Evolutionary conservation across 2,329 filamentous ascomycete species (phyloP), one percentile per base, ranked within the genome.

Genomic region (Tetracladium maxilliforme): DNA sequence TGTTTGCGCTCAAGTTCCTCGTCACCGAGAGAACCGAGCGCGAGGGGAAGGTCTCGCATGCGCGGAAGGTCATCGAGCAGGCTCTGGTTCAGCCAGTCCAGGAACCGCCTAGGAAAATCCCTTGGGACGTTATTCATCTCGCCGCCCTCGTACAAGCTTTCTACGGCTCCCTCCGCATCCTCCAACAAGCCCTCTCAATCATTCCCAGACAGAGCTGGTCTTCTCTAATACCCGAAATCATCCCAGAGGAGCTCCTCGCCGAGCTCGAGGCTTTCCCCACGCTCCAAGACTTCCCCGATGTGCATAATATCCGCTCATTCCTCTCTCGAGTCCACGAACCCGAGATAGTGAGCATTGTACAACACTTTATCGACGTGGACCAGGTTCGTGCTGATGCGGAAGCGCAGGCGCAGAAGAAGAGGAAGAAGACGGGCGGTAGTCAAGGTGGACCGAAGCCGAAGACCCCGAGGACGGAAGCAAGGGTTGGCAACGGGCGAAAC

Each of bases 41-140:
- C 8, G 9, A 10, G 10, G 12, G 21, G 21, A 23, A 10, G 13
- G 13, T 14, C 9, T 8, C 21, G 13, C 8, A 13, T 8, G 13
- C 10, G 9, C 21, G 13, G 9, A 9, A 8, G 13, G 9, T 11
- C 13, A 22, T 6, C 4, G 4, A 8, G 8, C 25, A 33, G 7
- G 29, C 33, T 23, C n/a, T 37, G n/a, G 16, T 20, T 13, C 13
- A 31, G 10, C 12, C 25, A 3, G 18, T 30, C 17, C 18, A 25
- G 8, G 13, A 14, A 16, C n/a, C n/a, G n/a, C 11, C 4, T 21
- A 21, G 6, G 18, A 26, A 29, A 14, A 33, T 41, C 15, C 34
- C 26, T n/a, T 48, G 45, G 45, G 42, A 47, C 19, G 25, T 35
- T 7, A 28, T 48, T 15, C 45, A 48, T 14, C 36, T 42, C 14